Evolutionary conservation across 805 yeast genomes (phyloP), one percentile per base, ranked within the genome.

Genomic region (Yamadazyma ubonensis): DNA sequence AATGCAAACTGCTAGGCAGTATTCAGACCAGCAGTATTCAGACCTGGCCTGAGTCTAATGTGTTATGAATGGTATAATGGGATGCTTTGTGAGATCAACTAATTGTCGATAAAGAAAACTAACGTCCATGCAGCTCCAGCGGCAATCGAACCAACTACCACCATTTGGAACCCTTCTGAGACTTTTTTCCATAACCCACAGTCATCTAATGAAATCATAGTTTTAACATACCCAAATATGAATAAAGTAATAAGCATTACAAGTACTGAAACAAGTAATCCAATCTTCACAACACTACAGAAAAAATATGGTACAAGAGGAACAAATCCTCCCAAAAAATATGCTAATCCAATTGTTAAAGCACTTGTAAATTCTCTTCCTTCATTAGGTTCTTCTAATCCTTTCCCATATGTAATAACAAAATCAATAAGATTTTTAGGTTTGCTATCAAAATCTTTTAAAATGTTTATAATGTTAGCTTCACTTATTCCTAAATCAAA

Each of bases 61-160:
- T n/a, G n/a, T n/a, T n/a, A n/a, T n/a, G n/a, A n/a, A n/a, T n/a
- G n/a, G n/a, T n/a, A n/a, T n/a, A n/a, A n/a, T n/a, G n/a, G n/a
- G n/a, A n/a, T n/a, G n/a, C n/a, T n/a, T n/a, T n/a, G n/a, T n/a
- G n/a, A n/a, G n/a, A n/a, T n/a, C n/a, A n/a, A n/a, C n/a, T 42
- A 57, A 32, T 53, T 51, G 43, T 58, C 96, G 45, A 91, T 80
- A 48, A 83, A 60, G 58, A 81, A 83, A 23, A 91, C 99, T 58
- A 90, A 76, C 32, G 78, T 79, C 96, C 96, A 91, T 8, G 99
- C 99, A 17, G 95, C 86, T 4, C 96, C 95, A 4, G 99, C 98
- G 16, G 99, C 98, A 22, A 85, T 68, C n/a, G 97, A 95, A 28
- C 99, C 99, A 36, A 87, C 90, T n/a, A 83, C 63, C 39, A 88